Conservation (phyloP, 1,139 yeast species). For the Suhomyces bokatorum region DNA sequence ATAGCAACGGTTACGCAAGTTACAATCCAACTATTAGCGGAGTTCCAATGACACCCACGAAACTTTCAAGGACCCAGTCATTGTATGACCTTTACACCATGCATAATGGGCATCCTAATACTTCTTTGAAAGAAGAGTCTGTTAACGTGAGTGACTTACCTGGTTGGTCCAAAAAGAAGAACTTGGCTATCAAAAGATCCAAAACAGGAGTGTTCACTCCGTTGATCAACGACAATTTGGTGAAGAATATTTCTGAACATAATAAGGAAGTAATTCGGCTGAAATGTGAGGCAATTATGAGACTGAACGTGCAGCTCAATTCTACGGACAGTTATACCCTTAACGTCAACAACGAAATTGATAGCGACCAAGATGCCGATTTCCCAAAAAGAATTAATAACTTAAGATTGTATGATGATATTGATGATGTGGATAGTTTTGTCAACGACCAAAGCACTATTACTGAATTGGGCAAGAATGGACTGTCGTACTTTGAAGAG, state of each 20-base stretch:
- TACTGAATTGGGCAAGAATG: constrained; percentile 4
- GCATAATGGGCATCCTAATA: constrained; percentile 7
- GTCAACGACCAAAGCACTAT: constrained; percentile 13
- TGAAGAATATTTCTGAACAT: constrained; percentile 24
- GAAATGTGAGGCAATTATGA: constrained; percentile 35
- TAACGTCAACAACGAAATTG: constrained; percentile 2
- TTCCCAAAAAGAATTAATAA: no score
- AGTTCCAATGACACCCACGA: constrained; percentile 18
- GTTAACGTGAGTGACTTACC: constrained; percentile 1
- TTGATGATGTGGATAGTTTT: constrained; percentile 11
- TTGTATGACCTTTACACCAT: constrained; percentile 36
- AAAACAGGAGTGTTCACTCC: constrained; percentile 31
- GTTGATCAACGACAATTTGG: constrained; percentile 20
- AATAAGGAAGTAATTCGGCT: constrained; percentile 26
- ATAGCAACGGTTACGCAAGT: background rate
- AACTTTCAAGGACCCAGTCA: constrained; percentile 41
- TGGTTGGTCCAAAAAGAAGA: constrained; percentile 9
- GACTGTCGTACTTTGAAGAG: background rate
- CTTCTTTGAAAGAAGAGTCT: constrained; percentile 3
- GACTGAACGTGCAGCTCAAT: constrained; percentile 2
- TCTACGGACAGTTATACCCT: constrained; percentile 3
- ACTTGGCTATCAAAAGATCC: constrained; percentile 27
- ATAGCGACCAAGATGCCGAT: no score
- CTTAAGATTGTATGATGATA: constrained; percentile 5
- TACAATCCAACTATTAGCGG: constrained; percentile 1